These are phyloP conservation scores for Neofusicoccum parvum DNA, from an alignment of 2,329 filamentous ascomycete species.

Conservation along the genomic window DNA sequence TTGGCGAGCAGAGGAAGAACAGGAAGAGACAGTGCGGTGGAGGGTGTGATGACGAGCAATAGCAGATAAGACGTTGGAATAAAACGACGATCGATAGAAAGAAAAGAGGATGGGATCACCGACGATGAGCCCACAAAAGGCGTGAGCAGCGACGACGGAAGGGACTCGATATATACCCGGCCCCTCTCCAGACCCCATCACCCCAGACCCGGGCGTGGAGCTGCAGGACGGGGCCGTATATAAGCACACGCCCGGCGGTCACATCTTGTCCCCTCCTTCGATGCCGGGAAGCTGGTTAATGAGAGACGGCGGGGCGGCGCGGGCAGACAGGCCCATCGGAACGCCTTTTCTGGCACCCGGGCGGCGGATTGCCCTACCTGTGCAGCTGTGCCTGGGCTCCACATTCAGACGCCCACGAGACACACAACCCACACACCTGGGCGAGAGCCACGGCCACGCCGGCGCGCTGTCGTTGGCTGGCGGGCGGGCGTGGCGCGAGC, in stretches of 20 bases:
- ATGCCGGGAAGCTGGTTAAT: neutral
- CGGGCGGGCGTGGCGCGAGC: neutral
- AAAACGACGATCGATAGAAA: neutral
- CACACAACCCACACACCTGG: neutral
- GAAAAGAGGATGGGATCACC: neutral
- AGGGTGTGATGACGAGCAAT: neutral
- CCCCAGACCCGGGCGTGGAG: neutral
- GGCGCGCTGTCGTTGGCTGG: neutral
- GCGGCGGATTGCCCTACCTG: neutral
- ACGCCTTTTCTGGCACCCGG: neutral
- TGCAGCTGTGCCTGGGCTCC: neutral
- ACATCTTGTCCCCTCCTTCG: neutral
- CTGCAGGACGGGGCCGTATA: neutral
- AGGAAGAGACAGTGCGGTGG: neutral
- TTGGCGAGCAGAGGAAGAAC: neutral
- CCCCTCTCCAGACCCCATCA: neutral
- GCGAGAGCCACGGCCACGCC: neutral
- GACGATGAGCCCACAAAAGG: neutral
- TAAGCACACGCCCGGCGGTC: neutral
- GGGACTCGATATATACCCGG: neutral
- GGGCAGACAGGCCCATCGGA: neutral
- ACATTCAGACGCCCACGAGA: slow-evolving; percentile 4
- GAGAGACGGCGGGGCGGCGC: neutral
- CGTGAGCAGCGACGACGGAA: neutral
- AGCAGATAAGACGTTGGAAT: neutral